These are phyloP conservation scores for Blastomyces parvus DNA, from an alignment of 2,329 filamentous ascomycete species.

Conservation along the genomic window DNA sequence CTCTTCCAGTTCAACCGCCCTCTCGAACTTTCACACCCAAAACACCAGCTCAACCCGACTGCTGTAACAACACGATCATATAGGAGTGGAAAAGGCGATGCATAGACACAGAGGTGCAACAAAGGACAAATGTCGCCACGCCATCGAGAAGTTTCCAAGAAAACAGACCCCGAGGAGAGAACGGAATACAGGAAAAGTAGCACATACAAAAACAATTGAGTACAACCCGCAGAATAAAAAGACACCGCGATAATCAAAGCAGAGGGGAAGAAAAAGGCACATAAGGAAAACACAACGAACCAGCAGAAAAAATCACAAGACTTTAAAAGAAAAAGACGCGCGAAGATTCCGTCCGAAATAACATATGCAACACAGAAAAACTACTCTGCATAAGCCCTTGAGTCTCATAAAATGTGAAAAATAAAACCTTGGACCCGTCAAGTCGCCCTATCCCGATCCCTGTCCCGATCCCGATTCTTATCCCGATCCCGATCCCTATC, in stretches of 20 bases:
- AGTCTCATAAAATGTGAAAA: conserved; percentile 31
- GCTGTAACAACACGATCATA: conserved; percentile 6
- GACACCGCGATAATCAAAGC: conserved; percentile 5
- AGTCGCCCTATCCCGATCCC: conserved; percentile 6
- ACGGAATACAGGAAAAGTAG: conserved; percentile 12
- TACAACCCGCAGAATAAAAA: conserved; percentile 12
- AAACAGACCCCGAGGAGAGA: conserved; percentile 14
- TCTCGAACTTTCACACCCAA: conserved; percentile 7
- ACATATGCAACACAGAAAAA: conserved; percentile 19
- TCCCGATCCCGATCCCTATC: conserved; percentile 2
- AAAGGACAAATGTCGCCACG: conserved; percentile 20
- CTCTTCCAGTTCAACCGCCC: conserved; percentile 5
- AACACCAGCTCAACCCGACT: conserved; percentile 10
- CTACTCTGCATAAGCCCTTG: conserved; percentile 30
- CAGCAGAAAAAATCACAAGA: conserved; percentile 15
- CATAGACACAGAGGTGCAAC: conserved; percentile 7
- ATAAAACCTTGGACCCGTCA: conserved; percentile 26
- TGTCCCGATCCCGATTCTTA: conserved; percentile 20
- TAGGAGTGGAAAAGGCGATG: conserved; percentile 1
- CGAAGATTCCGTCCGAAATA: conserved; percentile 37
- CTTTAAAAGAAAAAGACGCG: conserved; percentile 20
- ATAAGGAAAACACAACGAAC: conserved; percentile 7
- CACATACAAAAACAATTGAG: conserved; percentile 20
- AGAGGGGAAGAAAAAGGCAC: conserved; percentile 24
- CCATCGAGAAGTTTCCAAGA: conserved; percentile 25